These are phyloP conservation scores for Aureococcus anophagefferens DNA, from an alignment of 108 stramenopile species.

Conservation along the genomic window DNA sequence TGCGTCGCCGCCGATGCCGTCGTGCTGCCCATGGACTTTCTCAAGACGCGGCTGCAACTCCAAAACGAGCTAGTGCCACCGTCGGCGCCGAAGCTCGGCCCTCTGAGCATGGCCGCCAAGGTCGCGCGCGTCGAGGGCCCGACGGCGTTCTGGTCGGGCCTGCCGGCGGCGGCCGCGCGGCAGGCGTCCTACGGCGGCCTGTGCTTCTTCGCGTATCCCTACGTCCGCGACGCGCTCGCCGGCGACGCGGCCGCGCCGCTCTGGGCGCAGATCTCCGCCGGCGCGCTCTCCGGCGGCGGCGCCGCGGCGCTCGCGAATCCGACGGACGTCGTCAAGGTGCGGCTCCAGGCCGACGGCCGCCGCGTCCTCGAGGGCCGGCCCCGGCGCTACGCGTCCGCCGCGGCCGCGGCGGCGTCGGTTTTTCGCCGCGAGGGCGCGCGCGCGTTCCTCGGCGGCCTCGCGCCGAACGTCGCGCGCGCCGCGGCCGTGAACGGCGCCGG, in stretches of 20 bases:
- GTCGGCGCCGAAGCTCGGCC: background rate
- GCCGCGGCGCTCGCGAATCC: conserved; percentile 16
- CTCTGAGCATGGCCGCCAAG: background rate
- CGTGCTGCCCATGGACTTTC: conserved; percentile 13
- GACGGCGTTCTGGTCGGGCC: background rate
- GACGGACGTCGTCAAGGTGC: conserved; percentile 13
- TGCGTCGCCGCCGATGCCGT: background rate
- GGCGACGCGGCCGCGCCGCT: background rate
- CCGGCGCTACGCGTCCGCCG: background rate
- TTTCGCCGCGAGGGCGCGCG: background rate
- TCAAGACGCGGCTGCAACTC: conserved; percentile 15
- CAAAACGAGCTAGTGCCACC: background rate
- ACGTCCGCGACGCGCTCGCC: background rate
- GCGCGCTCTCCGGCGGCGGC: conserved; percentile 7
- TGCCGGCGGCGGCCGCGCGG: conserved; percentile 7
- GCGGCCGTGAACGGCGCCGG: conserved; percentile 6
- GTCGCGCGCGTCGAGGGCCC: conserved; percentile 3
- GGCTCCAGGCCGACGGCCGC: conserved; percentile 16
- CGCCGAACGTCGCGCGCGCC: background rate
- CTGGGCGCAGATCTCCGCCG: background rate
- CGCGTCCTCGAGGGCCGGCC: background rate
- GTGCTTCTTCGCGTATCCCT: conserved; percentile 13
- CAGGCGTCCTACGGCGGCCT: conserved; percentile 14
- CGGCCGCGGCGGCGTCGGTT: background rate
- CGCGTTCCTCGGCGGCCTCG: background rate